phyloP scores from a whole-genome alignment of 306 rosid species.

The Fagus crenata region DNA sequence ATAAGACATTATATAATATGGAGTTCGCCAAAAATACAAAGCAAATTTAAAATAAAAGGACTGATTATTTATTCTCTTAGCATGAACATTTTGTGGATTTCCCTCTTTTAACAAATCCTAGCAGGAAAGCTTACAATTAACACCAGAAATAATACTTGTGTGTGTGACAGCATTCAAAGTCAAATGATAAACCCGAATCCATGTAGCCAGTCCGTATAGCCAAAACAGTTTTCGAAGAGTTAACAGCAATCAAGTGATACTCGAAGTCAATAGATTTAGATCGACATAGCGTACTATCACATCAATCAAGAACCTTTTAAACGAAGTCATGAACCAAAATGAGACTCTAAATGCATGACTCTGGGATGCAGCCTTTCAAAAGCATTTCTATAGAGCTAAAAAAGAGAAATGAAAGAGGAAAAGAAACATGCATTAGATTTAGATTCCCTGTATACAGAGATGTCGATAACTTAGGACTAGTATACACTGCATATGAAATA shows the following conservation, averaged over 20 bases:
- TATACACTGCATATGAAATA: constrained; percentile 7
- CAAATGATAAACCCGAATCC: neutral
- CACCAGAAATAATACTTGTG: neutral
- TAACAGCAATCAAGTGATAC: neutral
- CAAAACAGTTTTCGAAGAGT: neutral
- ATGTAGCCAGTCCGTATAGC: neutral
- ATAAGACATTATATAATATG: neutral
- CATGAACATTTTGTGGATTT: neutral
- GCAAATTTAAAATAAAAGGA: neutral
- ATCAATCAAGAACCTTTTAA: neutral
- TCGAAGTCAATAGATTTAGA: neutral
- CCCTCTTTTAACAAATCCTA: constrained; percentile 20
- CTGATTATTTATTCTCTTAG: constrained; percentile 9
- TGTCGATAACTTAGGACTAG: constrained; percentile 9
- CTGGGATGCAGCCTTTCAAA: neutral
- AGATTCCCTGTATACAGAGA: neutral
- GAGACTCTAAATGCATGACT: constrained; percentile 6
- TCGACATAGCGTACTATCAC: neutral
- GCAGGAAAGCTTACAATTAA: constrained; percentile 1
- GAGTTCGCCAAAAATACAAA: neutral
- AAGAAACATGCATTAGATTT: constrained; percentile 5
- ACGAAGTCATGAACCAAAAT: neutral
- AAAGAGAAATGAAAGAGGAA: neutral
- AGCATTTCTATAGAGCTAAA: neutral
- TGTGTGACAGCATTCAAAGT: neutral